These are phyloP conservation scores for Corchorus olitorius DNA, from an alignment of 345 rosid species.

Conservation along the genomic window DNA sequence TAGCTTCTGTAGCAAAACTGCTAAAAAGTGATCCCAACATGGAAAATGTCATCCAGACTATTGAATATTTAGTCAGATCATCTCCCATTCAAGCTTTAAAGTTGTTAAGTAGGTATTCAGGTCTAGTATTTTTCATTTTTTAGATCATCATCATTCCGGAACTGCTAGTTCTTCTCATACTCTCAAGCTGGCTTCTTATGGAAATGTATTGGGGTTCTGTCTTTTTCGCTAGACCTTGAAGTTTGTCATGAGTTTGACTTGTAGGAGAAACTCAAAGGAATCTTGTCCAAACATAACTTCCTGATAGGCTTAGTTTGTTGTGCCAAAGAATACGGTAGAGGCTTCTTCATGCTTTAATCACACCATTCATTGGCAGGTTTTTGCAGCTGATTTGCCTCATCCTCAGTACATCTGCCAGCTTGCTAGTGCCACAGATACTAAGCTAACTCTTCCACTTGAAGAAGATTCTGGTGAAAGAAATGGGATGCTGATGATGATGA, in stretches of 20 bases:
- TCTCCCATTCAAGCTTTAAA: too few species aligned
- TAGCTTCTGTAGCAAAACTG: too few species aligned
- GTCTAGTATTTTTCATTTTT: too few species aligned
- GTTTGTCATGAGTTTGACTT: not conserved
- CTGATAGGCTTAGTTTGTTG: not conserved
- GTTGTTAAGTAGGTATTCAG: too few species aligned
- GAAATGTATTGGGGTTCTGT: not conserved
- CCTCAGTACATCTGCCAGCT: conserved; percentile 55
- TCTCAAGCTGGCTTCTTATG: not conserved
- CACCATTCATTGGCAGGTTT: conserved; percentile 44
- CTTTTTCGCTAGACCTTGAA: not conserved
- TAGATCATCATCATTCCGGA: not conserved
- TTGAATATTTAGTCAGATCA: too few species aligned
- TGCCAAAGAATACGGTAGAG: not conserved
- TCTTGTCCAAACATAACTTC: too few species aligned
- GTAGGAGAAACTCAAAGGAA: not conserved
- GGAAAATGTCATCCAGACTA: too few species aligned
- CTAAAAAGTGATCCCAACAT: too few species aligned
- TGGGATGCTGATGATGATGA: conserved; percentile 81
- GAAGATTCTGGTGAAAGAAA: conserved; percentile 45
- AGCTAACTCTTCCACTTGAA: conserved; percentile 58
- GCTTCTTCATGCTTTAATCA: conserved; percentile 14
- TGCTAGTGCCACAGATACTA: conserved; percentile 52
- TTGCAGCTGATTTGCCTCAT: conserved; percentile 53
- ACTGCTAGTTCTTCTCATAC: not conserved